Evolutionary conservation across 1,139 yeast species (phyloP), one percentile per base, ranked within the genome.

Genomic region (Saccharomyces hybrid): DNA sequence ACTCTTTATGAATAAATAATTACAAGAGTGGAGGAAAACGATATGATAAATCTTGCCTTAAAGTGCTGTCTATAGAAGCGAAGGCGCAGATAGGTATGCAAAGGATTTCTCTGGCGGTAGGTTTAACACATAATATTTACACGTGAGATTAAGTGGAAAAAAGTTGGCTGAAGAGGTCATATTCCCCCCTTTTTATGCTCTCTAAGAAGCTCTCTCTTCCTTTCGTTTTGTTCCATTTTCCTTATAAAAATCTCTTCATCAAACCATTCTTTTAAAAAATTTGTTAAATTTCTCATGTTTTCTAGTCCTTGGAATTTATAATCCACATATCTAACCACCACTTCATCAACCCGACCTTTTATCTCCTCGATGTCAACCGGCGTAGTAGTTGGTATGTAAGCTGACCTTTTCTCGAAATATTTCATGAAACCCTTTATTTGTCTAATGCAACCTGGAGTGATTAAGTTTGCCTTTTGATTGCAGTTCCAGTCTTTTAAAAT

Each of bases 401-500:
- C 54, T 2, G 19, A 19, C 28, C 55, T 57, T 50, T 55, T 58
- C 31, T 44, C 38, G 48, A 62, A 61, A 46, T 58, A 61, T 46
- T 58, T 61, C 16, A 52, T 47, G 47, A 47, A 60, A 1, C 60
- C 57, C 29, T 58, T 63, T 16, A 62, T 54, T 28, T 60, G 57
- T 14, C 64, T 55, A 16, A 64, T 53, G 12, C 57, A 52, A 21
- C 57, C 60, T 9, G 54, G 63, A 3, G 62, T 49, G 7, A 62
- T 47, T 38, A 55, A 51, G 14, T 53, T 54, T 6, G 67, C 67
- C 2, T 52, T 49, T 2, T 44, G 14, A 52, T 66, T 64, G 5
- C 24, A 28, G 51, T 64, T 60, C 67, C 69, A 64, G 26, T 65
- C 62, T 21, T 52, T 54, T 27, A 68, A 48, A 2, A 54, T 46